phyloP scores from a whole-genome alignment of 129 eudicot genomes.

The Tagetes erecta region DNA sequence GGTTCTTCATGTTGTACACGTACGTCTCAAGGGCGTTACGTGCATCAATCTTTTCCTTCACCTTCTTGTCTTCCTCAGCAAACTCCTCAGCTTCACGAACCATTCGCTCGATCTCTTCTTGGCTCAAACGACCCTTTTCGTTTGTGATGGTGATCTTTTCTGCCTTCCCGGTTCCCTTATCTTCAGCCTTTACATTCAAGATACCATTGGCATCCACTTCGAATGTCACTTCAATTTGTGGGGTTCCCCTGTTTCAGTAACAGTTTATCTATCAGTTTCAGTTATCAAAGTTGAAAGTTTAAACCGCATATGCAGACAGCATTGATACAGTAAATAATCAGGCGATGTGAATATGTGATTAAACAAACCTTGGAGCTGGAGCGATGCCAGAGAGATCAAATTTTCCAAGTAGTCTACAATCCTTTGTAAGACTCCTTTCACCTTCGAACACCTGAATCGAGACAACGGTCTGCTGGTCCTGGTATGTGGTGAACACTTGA shows the following conservation, averaged over 20 bases:
- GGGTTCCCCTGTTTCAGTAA: conserved; percentile 56
- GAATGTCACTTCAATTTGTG: conserved; percentile 85
- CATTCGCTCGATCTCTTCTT: conserved; percentile 83
- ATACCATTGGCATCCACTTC: conserved; percentile 89
- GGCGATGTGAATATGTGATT: no score
- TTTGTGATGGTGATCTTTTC: conserved; percentile 77
- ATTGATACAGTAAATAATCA: not conserved
- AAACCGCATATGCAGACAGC: not conserved
- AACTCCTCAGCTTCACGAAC: conserved; percentile 82
- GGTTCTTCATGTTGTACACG: conserved; percentile 75
- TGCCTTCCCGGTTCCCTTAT: conserved; percentile 65
- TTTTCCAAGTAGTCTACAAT: conserved; percentile 78
- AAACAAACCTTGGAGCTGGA: conserved; percentile 79
- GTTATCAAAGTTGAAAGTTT: no score
- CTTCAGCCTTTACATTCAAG: conserved; percentile 77
- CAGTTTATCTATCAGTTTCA: no score
- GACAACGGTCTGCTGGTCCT: conserved; percentile 75
- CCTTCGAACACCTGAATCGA: conserved; percentile 91
- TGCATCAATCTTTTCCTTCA: conserved; percentile 73
- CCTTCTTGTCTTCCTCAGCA: conserved; percentile 84
- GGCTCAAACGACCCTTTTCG: conserved; percentile 64
- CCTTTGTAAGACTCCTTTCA: conserved; percentile 83
- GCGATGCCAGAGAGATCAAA: conserved; percentile 81
- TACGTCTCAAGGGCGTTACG: conserved; percentile 76
- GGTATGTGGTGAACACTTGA: conserved; percentile 81